A percentile compares a stretch with the other conserved stretches of the same genome.
These are phyloP conservation scores for Penicillium steckii DNA, from an alignment of 495 filamentous ascomycete genomes.

Conservation along the genomic window DNA sequence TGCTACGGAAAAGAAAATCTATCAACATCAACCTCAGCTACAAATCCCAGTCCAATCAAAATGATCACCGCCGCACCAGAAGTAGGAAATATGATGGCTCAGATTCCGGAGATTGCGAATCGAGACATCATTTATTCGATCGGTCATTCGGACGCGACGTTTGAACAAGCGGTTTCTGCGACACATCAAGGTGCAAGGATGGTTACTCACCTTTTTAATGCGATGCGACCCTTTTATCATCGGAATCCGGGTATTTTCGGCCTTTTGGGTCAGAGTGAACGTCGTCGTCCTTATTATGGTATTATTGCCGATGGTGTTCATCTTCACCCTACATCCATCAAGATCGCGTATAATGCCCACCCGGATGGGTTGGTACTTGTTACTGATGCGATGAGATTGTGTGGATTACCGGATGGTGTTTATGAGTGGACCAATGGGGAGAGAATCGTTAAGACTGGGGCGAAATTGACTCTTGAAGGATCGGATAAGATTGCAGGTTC, in stretches of 20 bases:
- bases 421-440: conserved; percentile 82
- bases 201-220: conserved; percentile 90
- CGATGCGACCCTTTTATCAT: conserved; percentile 82
- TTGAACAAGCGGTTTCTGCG: conserved; percentile 66
- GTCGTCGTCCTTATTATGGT: conserved; percentile 54
- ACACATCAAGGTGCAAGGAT: conserved; percentile 71
- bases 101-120: conserved; percentile 59
- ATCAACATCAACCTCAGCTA: background rate
- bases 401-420: conserved; percentile 69
- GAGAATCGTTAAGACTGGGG: conserved; percentile 64
- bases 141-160: conserved; percentile 80
- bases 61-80: conserved; percentile 84
- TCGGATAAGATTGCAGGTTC: conserved; percentile 71
- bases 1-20: conserved; percentile 72
- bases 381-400: conserved; percentile 61
- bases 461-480: conserved; percentile 64
- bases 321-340: conserved; percentile 58
- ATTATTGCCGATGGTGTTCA: conserved; percentile 65
- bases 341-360: conserved; percentile 58
- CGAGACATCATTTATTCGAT: conserved; percentile 69
- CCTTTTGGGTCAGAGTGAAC: conserved; percentile 55
- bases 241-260: conserved; percentile 84
- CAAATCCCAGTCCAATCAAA: conserved; percentile 48
- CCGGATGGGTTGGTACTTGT: conserved; percentile 57
- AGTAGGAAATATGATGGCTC: conserved; percentile 56